A percentile compares a stretch with the other conserved stretches of the same genome.
phyloP scores from a whole-genome alignment of 2,329 filamentous ascomycete species.

The Ceratocystis alfenasii region DNA sequence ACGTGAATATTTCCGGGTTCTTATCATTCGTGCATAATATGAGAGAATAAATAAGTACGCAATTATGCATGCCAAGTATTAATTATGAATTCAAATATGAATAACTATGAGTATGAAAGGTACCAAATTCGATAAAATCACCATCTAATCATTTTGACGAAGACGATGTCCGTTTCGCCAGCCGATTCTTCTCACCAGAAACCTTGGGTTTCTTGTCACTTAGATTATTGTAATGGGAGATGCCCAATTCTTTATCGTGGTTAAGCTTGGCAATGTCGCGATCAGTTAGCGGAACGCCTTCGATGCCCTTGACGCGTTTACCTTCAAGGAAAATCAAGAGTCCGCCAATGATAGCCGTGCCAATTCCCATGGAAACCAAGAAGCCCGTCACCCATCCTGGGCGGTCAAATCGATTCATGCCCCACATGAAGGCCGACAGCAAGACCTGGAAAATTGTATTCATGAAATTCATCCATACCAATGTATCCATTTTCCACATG shows the following conservation, averaged over 20 bases:
- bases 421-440: slow-evolving; percentile 75
- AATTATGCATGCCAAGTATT: no score
- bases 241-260: slow-evolving; percentile 42
- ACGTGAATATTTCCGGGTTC: no score
- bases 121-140: background rate
- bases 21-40: background rate
- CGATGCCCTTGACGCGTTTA: slow-evolving; percentile 56
- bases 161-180: background rate
- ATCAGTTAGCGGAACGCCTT: slow-evolving; percentile 54
- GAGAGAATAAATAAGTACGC: no score
- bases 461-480: slow-evolving; percentile 64
- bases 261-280: slow-evolving; percentile 41
- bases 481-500: slow-evolving; percentile 66
- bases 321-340: slow-evolving; percentile 60
- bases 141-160: background rate
- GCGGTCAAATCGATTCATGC: slow-evolving; percentile 57
- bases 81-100: background rate
- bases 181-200: slow-evolving; percentile 29
- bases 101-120: slow-evolving; percentile 2
- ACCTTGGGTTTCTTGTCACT: slow-evolving; percentile 40
- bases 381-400: slow-evolving; percentile 70
- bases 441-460: slow-evolving; percentile 69
- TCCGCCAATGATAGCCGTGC: slow-evolving; percentile 54
- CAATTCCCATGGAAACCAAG: slow-evolving; percentile 61
- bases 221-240: slow-evolving; percentile 48